Evolutionary conservation across 2,329 filamentous ascomycete genomes (phyloP).

Genomic region (Mycosphaerelloides madeirae): DNA sequence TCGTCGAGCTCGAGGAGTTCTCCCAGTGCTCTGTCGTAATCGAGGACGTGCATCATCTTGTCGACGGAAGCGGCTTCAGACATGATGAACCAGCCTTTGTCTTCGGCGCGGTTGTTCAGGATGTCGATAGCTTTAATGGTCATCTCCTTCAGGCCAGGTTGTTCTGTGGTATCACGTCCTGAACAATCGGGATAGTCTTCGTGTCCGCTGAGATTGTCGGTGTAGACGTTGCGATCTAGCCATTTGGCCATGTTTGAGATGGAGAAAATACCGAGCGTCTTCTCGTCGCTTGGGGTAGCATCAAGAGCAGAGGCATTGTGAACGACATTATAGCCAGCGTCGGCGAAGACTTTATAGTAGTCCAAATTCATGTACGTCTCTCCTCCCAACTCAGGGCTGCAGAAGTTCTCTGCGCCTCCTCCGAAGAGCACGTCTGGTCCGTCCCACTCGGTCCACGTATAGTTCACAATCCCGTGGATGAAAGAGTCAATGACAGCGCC

Average conservation of each 20-base stretch:
- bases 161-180: conserved; percentile 61
- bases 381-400: conserved; percentile 49
- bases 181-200: conserved; percentile 66
- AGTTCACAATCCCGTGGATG: conserved; percentile 71
- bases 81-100: conserved; percentile 80
- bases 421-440: conserved; percentile 77
- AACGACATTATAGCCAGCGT: conserved; percentile 66
- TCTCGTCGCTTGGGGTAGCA: conserved; percentile 53
- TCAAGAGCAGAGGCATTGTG: conserved; percentile 69
- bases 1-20: conserved; percentile 84
- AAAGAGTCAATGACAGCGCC: conserved; percentile 70
- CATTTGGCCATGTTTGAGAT: conserved; percentile 72
- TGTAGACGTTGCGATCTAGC: conserved; percentile 77
- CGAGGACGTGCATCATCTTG: conserved; percentile 82
- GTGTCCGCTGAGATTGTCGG: conserved; percentile 60
- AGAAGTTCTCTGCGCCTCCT: conserved; percentile 77
- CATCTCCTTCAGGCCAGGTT: conserved; percentile 85
- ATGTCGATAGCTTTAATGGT: conserved; percentile 58
- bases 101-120: conserved; percentile 53
- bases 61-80: conserved; percentile 79
- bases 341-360: conserved; percentile 66
- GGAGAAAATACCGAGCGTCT: conserved; percentile 73
- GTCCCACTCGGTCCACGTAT: conserved; percentile 70
- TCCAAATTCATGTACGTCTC: conserved; percentile 65
- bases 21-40: conserved; percentile 80